These are phyloP conservation scores for Castanopsis chinensis DNA, from an alignment of 306 rosid genomes.

Conservation along the genomic window DNA sequence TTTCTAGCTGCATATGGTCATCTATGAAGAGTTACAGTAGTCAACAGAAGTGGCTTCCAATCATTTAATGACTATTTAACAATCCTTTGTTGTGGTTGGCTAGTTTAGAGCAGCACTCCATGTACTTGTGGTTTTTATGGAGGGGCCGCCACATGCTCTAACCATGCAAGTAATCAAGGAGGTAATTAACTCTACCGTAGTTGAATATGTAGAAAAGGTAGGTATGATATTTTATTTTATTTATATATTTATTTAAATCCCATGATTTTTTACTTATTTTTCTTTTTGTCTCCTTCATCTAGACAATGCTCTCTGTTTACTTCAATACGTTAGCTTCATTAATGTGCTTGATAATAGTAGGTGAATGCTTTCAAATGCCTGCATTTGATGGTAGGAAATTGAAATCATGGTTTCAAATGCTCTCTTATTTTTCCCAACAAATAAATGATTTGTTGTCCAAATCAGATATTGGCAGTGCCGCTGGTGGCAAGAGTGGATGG, in stretches of 20 bases:
- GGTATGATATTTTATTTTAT: not conserved
- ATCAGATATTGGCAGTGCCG: no score
- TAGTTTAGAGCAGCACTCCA: not conserved
- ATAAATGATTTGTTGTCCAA: no score
- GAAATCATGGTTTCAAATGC: not conserved
- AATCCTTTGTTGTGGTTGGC: not conserved
- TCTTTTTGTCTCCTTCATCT: not conserved
- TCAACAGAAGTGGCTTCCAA: not conserved
- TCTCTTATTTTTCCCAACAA: no score
- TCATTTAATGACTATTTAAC: not conserved
- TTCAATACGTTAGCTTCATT: not conserved
- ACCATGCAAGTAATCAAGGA: conserved; percentile 57
- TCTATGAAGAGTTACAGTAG: not conserved
- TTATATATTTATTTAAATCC: conserved; percentile 4
- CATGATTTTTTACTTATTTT: not conserved
- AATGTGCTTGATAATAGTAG: not conserved
- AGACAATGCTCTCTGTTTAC: not conserved
- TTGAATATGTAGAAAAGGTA: conserved; percentile 84
- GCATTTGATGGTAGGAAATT: not conserved
- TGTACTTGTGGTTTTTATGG: not conserved
- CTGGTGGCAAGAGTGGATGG: no score
- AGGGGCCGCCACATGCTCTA: not conserved
- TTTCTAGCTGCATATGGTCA: not conserved
- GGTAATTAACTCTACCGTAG: conserved; percentile 63
- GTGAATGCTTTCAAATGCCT: not conserved